Evolutionary conservation across 2,329 filamentous ascomycete species (phyloP), one percentile per base, ranked within the genome.

Genomic region (Fusarium fracticaudum): DNA sequence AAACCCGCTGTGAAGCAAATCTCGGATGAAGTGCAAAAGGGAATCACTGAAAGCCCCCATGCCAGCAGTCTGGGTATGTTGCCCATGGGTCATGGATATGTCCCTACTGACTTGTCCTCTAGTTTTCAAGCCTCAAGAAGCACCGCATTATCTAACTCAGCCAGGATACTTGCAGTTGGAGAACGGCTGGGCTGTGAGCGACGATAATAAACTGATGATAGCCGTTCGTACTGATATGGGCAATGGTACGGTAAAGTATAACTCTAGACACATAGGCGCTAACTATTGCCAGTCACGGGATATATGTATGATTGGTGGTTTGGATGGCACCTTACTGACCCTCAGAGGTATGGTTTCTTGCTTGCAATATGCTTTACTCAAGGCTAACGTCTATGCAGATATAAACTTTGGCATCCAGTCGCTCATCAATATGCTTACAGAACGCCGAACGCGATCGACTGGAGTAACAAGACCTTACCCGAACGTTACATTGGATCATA

Each of bases 61-160:
- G 13, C 50, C n/a, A 53, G 50, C 24, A 53, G 14, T 12, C 9
- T 53, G 0, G 24, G 44, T 47, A 47, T 26, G 24, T 7, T 47
- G 0, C 12, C 12, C 18, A 18, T 8, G 7, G 18, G 1, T 20
- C 17, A 26, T 20, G 8, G 5, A 9, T 47, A 18, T 2, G 12
- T 5, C 18, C 12, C 24, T 29, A 2, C 24, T 47, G 18, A 29
- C 44, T 47, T 14, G 4, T 20, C 1, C 8, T 14, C 5, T 26
- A 53, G 20, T 10, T 35, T 53, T 38, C 14, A 18, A 18, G 2
- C 35, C 51, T 29, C 35, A 40, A 17, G 20, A 40, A 3, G 35
- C 51, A 2, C 10, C 35, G 0, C 9, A n/a, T 13, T 40, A 40
- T 17, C 3, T 54, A 2, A 54, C 35, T 5, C 51, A 40, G 33